phyloP scores from a whole-genome alignment of 1,284 basidiomycete species.

The Fomitiporia mediterranea region DNA sequence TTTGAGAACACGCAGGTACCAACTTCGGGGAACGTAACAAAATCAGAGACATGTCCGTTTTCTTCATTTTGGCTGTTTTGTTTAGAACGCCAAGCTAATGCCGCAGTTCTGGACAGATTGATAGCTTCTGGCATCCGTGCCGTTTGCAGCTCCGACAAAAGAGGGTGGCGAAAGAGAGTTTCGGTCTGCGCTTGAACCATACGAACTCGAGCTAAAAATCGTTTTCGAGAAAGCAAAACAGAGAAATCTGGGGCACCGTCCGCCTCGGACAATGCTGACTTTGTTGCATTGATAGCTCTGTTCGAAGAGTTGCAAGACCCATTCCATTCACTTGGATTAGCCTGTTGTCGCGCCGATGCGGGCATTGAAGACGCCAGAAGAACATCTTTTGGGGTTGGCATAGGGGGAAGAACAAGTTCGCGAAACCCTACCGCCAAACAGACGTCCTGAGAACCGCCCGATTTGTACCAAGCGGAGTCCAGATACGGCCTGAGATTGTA shows the following conservation, averaged over 20 bases:
- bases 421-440: slow-evolving; percentile 42
- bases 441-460: slow-evolving; percentile 42
- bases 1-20: slow-evolving; percentile 31
- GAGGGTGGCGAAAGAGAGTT: slow-evolving; percentile 37
- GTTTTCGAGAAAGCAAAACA: slow-evolving; percentile 38
- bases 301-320: no score
- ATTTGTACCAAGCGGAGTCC: slow-evolving; percentile 43
- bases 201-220: slow-evolving; percentile 43
- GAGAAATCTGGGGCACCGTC: slow-evolving; percentile 32
- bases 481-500: slow-evolving; percentile 50
- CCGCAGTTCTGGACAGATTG: slow-evolving; percentile 26
- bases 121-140: slow-evolving; percentile 29
- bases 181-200: slow-evolving; percentile 36
- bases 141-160: slow-evolving; percentile 43
- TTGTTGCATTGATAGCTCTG: not conserved
- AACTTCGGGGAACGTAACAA: no score
- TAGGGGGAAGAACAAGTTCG: slow-evolving; percentile 42
- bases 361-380: no score
- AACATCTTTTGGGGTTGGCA: slow-evolving; percentile 48
- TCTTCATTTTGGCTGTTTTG: slow-evolving; percentile 15
- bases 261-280: no score
- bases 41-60: slow-evolving; percentile 16
- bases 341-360: no score
- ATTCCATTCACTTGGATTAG: no score
- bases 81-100: slow-evolving; percentile 26